Conservation (phyloP, 768 basidiomycete genomes). For the Porpolomopsis calyptriformis region DNA sequence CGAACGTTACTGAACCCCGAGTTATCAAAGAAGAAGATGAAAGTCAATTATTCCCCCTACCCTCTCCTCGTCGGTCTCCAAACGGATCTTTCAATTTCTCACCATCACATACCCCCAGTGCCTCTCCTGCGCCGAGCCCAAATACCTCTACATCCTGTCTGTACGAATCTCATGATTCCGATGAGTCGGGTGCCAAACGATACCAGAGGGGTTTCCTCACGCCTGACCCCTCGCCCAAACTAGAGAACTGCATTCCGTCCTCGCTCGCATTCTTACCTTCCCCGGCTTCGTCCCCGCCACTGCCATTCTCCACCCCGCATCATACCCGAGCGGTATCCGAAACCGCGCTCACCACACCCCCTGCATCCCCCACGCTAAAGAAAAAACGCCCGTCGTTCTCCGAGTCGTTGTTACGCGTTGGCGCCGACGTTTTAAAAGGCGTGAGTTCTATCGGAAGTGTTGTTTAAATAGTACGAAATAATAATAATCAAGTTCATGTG, state of each 20-base stretch:
- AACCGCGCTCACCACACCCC: conserved; percentile 1
- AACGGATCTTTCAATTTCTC: conserved; percentile 25
- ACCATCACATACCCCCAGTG: conserved; percentile 9
- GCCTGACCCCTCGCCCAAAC: conserved; percentile 4
- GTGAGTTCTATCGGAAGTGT: not conserved
- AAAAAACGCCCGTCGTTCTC: conserved; percentile 20
- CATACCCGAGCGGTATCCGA: not conserved
- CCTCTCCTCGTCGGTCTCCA: conserved; percentile 47
- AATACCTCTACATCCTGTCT: conserved; percentile 22
- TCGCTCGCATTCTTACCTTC: not conserved
- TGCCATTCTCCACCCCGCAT: not conserved
- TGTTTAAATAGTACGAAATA: not conserved
- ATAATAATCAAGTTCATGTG: not conserved
- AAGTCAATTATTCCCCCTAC: conserved; percentile 46
- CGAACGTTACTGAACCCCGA: conserved; percentile 16
- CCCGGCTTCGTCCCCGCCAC: not conserved
- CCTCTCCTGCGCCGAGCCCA: conserved; percentile 16
- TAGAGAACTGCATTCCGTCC: not conserved
- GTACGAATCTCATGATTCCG: conserved; percentile 2
- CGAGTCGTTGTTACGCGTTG: conserved; percentile 21
- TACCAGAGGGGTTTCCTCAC: conserved; percentile 11
- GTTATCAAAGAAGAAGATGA: conserved; percentile 48
- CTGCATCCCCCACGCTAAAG: conserved; percentile 3
- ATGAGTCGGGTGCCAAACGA: conserved; percentile 10
- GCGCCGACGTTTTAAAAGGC: conserved; percentile 28